phyloP scores from a whole-genome alignment of 2,329 filamentous ascomycete species.

The Talaromyces sp. region DNA sequence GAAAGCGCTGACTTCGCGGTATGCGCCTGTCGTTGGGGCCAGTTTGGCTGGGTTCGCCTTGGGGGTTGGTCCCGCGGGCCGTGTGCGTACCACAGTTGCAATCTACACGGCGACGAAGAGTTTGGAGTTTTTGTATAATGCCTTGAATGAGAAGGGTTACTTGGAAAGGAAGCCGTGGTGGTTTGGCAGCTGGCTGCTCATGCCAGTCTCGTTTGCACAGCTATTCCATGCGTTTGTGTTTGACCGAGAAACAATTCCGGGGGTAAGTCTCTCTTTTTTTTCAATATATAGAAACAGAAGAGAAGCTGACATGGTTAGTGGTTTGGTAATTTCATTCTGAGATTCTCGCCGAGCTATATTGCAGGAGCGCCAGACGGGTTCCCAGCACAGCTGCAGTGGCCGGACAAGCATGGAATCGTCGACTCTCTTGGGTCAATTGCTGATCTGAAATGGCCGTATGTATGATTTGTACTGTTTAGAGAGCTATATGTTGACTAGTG shows the following conservation, averaged over 20 bases:
- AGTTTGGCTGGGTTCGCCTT: constrained; percentile 80
- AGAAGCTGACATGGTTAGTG: constrained; percentile 27
- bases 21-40: constrained; percentile 86
- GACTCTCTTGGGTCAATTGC: constrained; percentile 80
- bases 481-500: not conserved
- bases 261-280: constrained; percentile 37
- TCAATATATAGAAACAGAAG: not conserved
- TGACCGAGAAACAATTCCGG: constrained; percentile 68
- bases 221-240: constrained; percentile 72
- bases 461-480: constrained; percentile 18
- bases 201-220: constrained; percentile 72
- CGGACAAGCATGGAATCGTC: constrained; percentile 67
- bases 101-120: constrained; percentile 79
- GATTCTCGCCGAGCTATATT: constrained; percentile 73
- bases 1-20: constrained; percentile 70
- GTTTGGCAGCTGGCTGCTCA: constrained; percentile 80
- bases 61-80: constrained; percentile 67
- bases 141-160: constrained; percentile 68
- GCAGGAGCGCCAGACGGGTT: constrained; percentile 66
- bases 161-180: constrained; percentile 70
- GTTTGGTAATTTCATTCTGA: constrained; percentile 62
- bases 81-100: constrained; percentile 71
- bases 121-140: constrained; percentile 82
- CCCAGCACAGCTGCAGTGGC: constrained; percentile 67
- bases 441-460: constrained; percentile 75